Percentiles rank a stretch among this genome's conserved stretches.
phyloP scores from a whole-genome alignment of 1,139 yeast species.

The Yamadazyma kanchanaburiensis region DNA sequence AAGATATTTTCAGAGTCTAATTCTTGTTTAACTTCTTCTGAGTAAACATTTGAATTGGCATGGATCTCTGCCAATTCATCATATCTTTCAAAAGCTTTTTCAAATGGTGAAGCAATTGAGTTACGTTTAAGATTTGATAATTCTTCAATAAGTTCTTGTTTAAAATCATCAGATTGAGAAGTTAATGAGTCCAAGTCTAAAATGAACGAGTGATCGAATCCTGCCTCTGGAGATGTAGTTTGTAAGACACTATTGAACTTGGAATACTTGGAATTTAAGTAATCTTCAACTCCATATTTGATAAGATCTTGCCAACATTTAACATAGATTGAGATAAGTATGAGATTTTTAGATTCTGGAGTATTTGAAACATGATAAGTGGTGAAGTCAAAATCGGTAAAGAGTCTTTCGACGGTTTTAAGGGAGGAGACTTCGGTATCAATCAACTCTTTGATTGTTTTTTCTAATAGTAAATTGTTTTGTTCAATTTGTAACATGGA shows the following conservation, averaged over 20 bases:
- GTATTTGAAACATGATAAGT: constrained; percentile 89
- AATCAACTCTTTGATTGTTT: constrained; percentile 38
- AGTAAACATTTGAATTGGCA: constrained; percentile 43
- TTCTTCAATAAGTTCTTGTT: constrained; percentile 52
- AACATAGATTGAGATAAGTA: constrained; percentile 67
- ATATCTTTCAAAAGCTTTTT: constrained; percentile 76
- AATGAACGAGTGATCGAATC: constrained; percentile 77
- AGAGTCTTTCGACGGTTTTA: constrained; percentile 77
- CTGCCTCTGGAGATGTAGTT: constrained; percentile 54
- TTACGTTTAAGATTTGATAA: constrained; percentile 78
- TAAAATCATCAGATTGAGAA: constrained; percentile 40
- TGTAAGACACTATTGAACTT: constrained; percentile 26
- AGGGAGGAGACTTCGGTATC: constrained; percentile 28
- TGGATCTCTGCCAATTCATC: constrained; percentile 61
- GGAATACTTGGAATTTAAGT: constrained; percentile 39
- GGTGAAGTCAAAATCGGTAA: constrained; percentile 94
- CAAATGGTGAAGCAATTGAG: constrained; percentile 90
- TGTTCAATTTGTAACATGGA: constrained; percentile 46
- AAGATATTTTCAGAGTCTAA: constrained; percentile 56
- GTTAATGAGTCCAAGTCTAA: constrained; percentile 55
- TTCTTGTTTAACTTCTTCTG: constrained; percentile 50
- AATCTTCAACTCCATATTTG: constrained; percentile 59
- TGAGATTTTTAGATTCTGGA: constrained; percentile 55
- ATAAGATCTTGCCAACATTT: constrained; percentile 74
- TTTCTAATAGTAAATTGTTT: constrained; percentile 40